These are phyloP conservation scores for Tuber melanosporum DNA, from an alignment of 495 filamentous ascomycete species.

Conservation along the genomic window DNA sequence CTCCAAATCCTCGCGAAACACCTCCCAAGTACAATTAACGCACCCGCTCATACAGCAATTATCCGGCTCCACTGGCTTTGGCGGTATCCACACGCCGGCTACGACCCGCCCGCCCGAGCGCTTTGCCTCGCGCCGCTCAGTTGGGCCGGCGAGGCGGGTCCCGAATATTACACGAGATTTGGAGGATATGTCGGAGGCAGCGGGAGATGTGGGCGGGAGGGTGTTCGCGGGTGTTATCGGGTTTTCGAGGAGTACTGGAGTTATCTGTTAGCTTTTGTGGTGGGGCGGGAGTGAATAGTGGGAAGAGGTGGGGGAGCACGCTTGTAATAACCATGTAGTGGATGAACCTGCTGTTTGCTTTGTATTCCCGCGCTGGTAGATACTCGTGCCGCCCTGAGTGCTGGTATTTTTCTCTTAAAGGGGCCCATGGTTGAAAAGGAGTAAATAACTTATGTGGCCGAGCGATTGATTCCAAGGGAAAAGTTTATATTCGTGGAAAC, in stretches of 20 bases:
- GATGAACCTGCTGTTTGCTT: constrained; percentile 22
- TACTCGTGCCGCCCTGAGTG: not conserved
- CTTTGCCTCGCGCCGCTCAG: constrained; percentile 57
- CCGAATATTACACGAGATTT: constrained; percentile 67
- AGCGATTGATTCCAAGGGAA: not conserved
- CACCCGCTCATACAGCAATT: constrained; percentile 99
- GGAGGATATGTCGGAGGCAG: constrained; percentile 34
- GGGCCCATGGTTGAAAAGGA: not conserved
- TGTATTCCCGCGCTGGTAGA: not conserved
- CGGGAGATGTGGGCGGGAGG: constrained; percentile 28
- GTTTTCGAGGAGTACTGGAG: constrained; percentile 25
- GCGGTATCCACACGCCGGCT: constrained; percentile 75
- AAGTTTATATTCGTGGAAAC: not conserved
- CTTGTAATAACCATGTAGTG: constrained; percentile 37
- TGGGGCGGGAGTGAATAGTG: not conserved
- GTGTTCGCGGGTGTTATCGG: constrained; percentile 31
- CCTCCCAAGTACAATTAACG: constrained; percentile 86
- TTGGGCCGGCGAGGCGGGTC: constrained; percentile 63
- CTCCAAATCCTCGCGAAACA: constrained; percentile 33
- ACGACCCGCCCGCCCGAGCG: constrained; percentile 55
- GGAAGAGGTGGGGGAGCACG: not conserved
- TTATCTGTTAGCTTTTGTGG: constrained; percentile 1
- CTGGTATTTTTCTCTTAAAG: not conserved
- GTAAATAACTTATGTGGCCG: not conserved
- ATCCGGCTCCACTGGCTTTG: constrained; percentile 78